phyloP scores from a whole-genome alignment of 306 rosid species.

The Trifolium dubium region DNA sequence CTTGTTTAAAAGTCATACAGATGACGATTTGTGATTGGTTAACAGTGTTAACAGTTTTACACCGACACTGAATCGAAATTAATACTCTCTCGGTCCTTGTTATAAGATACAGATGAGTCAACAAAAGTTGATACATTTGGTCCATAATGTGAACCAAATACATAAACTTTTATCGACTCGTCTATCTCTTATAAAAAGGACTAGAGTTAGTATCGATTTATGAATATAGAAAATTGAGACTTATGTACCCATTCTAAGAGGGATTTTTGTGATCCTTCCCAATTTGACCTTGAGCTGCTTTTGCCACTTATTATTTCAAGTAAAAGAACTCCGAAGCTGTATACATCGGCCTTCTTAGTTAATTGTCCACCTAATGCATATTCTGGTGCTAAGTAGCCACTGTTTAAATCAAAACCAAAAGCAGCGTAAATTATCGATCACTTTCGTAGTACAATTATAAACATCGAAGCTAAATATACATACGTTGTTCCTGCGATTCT shows the following conservation, averaged over 20 bases:
- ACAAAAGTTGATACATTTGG: too few relatives aligned
- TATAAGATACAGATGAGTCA: too few relatives aligned
- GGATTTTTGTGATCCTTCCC: conserved; percentile 60
- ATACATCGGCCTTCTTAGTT: conserved; percentile 87
- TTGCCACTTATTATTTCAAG: conserved; percentile 86
- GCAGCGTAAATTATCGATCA: conserved; percentile 17
- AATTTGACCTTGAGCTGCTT: conserved; percentile 64
- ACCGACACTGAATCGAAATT: not conserved
- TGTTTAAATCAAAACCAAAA: conserved; percentile 50
- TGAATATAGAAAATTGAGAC: conserved; percentile 14
- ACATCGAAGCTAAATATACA: conserved; percentile 43
- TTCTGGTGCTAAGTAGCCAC: conserved; percentile 98
- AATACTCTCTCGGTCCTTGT: too few relatives aligned
- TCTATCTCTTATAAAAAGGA: too few relatives aligned
- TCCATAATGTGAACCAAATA: too few relatives aligned
- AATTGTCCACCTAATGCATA: conserved; percentile 94
- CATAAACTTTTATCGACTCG: too few relatives aligned
- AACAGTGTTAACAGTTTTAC: too few relatives aligned
- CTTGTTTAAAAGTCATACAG: too few relatives aligned
- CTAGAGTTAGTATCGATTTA: not conserved
- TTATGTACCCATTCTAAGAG: conserved; percentile 79
- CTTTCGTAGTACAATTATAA: conserved; percentile 15
- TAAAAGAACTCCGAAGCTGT: conserved; percentile 87
- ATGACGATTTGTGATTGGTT: too few relatives aligned
- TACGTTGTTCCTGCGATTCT: conserved; percentile 99